Evolutionary conservation across 306 rosid species (phyloP).

Genomic region (Gastrolobium villosum): DNA sequence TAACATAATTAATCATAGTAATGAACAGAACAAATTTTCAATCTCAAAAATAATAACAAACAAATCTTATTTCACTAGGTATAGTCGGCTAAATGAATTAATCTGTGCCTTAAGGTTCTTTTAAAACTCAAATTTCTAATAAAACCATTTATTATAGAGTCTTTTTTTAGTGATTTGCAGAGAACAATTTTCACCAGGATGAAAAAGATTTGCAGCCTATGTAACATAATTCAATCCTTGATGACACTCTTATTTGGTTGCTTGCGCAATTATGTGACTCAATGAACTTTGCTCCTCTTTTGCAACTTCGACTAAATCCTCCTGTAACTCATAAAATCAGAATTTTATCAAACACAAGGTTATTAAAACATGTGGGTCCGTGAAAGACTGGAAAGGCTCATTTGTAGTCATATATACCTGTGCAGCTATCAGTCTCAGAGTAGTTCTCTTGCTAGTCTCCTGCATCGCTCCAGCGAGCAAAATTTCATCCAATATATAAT

Average conservation of each 20-base stretch:
- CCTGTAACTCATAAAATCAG: slow-evolving; percentile 61
- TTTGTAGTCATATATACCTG: slow-evolving; percentile 61
- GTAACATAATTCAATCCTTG: slow-evolving; percentile 18
- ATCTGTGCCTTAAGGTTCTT: neutral
- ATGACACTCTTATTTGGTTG: slow-evolving; percentile 55
- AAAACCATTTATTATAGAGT: neutral
- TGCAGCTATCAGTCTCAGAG: slow-evolving; percentile 78
- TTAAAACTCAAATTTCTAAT: neutral
- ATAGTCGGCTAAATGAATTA: neutral
- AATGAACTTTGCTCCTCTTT: slow-evolving; percentile 83
- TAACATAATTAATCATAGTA: neutral
- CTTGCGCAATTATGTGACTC: slow-evolving; percentile 80
- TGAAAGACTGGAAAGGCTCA: neutral
- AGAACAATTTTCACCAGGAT: neutral
- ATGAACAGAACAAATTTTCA: neutral
- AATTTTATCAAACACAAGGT: neutral
- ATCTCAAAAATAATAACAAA: neutral
- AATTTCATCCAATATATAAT: slow-evolving; percentile 86
- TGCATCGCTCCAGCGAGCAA: slow-evolving; percentile 87
- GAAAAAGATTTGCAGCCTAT: neutral
- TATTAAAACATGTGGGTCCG: neutral
- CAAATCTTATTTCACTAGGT: neutral
- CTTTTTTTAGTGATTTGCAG: neutral
- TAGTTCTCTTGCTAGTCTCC: slow-evolving; percentile 90
- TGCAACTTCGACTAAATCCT: slow-evolving; percentile 87